Conservation (phyloP, 2,329 filamentous ascomycete species). For the Elsinoe fawcettii region DNA sequence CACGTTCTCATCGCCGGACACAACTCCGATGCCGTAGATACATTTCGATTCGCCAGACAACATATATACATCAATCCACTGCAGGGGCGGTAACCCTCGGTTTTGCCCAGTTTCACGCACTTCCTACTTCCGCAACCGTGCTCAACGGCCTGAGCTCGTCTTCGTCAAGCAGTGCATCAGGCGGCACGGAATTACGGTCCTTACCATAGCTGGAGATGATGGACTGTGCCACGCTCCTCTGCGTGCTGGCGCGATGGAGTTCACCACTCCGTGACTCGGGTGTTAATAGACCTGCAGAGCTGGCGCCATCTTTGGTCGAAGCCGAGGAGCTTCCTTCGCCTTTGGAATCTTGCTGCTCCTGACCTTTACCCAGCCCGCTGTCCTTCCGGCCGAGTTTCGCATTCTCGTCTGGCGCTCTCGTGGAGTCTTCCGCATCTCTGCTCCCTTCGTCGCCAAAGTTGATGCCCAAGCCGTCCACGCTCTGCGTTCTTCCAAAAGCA, state of each 20-base stretch:
- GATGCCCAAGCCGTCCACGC: constrained; percentile 5
- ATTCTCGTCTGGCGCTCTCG: background rate
- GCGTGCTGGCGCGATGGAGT: constrained; percentile 21
- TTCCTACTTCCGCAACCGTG: constrained; percentile 15
- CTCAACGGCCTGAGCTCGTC: constrained; percentile 15
- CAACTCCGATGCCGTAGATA: background rate
- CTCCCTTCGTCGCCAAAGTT: background rate
- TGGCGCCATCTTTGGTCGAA: background rate
- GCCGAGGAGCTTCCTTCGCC: constrained; percentile 2
- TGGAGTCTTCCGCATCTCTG: background rate
- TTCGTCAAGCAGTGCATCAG: constrained; percentile 16
- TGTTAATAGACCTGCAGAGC: background rate
- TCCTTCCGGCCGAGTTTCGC: background rate
- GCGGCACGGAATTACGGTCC: constrained; percentile 10
- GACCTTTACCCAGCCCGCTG: background rate
- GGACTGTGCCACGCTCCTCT: constrained; percentile 26
- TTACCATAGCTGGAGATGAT: constrained; percentile 29
- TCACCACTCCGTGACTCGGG: background rate
- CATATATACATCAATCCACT: background rate
- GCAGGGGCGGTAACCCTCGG: too few species aligned
- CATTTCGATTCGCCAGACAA: background rate
- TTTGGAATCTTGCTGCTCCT: background rate
- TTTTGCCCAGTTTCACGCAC: background rate
- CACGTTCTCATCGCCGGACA: background rate
- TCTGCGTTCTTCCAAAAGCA: background rate